Base-by-base conservation (phyloP, 176 grass and related monocot genomes). In the Carex scoparia region DNA sequence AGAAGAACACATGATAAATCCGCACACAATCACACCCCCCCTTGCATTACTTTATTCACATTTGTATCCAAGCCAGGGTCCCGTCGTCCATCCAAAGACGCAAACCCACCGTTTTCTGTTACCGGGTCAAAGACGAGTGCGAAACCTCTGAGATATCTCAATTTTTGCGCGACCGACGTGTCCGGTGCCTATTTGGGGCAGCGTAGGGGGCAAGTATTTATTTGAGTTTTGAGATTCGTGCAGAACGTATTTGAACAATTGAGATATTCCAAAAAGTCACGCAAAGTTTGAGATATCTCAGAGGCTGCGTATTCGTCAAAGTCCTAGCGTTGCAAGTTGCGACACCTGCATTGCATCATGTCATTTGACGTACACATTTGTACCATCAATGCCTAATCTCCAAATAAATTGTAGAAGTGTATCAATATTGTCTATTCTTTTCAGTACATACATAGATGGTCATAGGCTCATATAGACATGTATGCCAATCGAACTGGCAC, bases 31-130 rank as follows among this genome's bases (percentile, higher is more conserved):
- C 62, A 10, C 32, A 31, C 11, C 30, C 30, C 30, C 30, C 13
- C 9, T 13, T 5, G 58, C 4, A 61, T 61, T 61, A 61, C 16
- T 61, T 61, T 61, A 61, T 61, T 61, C 16, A 5, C 58, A 61
- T 61, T 16, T 61, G 16, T 61, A 18, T 13, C 10, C 31, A 67
- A 67, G 10, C 64, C 28, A 12, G 28, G 7, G 61, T 27, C 48
- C 48, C 48, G 48, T 51, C 48, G 48, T 69, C 65, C 33, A 14
- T 67, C 28, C 12, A 28, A 44, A 19, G 37, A 42, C 37, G 18
- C 37, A 42, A 18, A 49, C 70, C 46, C 70, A 74, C 70, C 70
- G 70, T 74, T 53, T 44, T 74, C 70, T 74, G 70, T 74, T 74
- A 74, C 70, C 9, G 16, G 51, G 70, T 49, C 70, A 74, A 74